These are phyloP conservation scores for Kingdonia uniflora DNA, from an alignment of 164 flowering plant species.

Conservation along the genomic window DNA sequence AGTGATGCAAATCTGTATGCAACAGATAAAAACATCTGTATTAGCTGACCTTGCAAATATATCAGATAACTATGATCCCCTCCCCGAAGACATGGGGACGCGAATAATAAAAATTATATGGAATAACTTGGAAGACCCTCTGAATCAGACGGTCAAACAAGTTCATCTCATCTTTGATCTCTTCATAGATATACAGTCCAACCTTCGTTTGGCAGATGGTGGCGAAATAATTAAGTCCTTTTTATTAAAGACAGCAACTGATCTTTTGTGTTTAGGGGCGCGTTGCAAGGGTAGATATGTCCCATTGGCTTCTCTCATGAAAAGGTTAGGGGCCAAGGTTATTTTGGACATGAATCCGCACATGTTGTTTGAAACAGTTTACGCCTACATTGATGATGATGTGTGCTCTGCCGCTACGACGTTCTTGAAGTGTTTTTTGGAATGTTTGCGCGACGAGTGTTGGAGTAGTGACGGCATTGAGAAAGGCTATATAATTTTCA, in stretches of 20 bases:
- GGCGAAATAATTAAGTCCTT: conserved; percentile 37
- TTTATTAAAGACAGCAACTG: conserved; percentile 43
- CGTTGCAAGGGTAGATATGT: conserved; percentile 96
- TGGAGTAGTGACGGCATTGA: conserved; percentile 93
- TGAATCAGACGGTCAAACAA: conserved; percentile 96
- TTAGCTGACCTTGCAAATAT: conserved; percentile 26
- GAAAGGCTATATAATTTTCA: conserved; percentile 50
- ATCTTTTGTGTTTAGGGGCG: conserved; percentile 70
- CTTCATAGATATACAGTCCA: conserved; percentile 63
- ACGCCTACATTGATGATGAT: conserved; percentile 86
- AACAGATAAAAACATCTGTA: conserved; percentile 82
- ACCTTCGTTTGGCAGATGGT: conserved; percentile 35
- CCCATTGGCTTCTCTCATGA: conserved; percentile 84
- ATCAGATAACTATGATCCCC: conserved; percentile 39
- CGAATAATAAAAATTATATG: conserved; percentile 75
- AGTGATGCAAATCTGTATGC: conserved; percentile 90
- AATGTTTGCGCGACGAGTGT: conserved; percentile 80
- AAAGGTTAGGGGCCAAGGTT: conserved; percentile 79
- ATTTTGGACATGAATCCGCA: conserved; percentile 55
- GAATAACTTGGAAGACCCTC: conserved; percentile 97
- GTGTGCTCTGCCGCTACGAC: conserved; percentile 89
- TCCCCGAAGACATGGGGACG: conserved; percentile 55
- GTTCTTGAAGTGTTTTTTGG: conserved; percentile 85
- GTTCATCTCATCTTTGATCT: conserved; percentile 92
- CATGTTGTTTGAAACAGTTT: conserved; percentile 47